A percentile compares a stretch with the other conserved stretches of the same genome.
These are phyloP conservation scores for Nakaseomyces delphensis DNA, from an alignment of 1,139 yeast genomes.

Conservation along the genomic window DNA sequence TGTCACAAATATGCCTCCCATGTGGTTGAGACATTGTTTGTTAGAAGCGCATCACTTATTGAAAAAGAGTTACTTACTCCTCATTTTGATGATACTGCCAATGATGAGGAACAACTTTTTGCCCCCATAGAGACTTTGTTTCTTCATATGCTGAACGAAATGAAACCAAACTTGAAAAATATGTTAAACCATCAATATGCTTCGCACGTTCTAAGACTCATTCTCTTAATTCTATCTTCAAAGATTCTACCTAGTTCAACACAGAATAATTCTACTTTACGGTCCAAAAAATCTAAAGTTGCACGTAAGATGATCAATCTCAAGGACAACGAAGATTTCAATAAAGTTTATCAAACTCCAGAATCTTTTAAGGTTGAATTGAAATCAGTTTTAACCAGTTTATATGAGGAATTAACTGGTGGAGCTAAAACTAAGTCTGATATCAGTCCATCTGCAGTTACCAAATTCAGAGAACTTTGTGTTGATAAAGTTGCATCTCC, in stretches of 20 bases:
- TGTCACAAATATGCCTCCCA: slow-evolving; percentile 91
- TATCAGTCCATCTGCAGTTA: slow-evolving; percentile 29
- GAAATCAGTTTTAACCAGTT: slow-evolving; percentile 36
- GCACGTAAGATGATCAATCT: slow-evolving; percentile 92
- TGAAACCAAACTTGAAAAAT: slow-evolving; percentile 47
- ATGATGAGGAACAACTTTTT: slow-evolving; percentile 33
- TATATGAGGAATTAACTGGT: slow-evolving; percentile 36
- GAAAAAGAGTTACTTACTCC: slow-evolving; percentile 56
- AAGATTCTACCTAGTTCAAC: slow-evolving; percentile 73
- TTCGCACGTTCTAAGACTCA: slow-evolving; percentile 73
- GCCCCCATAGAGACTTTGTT: slow-evolving; percentile 58
- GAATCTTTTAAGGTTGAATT: slow-evolving; percentile 58
- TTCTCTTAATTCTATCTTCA: slow-evolving; percentile 66
- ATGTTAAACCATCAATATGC: slow-evolving; percentile 75
- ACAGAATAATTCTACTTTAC: slow-evolving; percentile 59
- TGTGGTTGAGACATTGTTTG: slow-evolving; percentile 78
- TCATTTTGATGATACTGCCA: slow-evolving; percentile 33
- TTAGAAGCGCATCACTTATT: slow-evolving; percentile 63
- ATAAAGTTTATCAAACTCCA: slow-evolving; percentile 64
- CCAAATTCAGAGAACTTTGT: slow-evolving; percentile 58
- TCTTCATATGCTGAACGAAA: slow-evolving; percentile 55
- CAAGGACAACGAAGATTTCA: slow-evolving; percentile 63
- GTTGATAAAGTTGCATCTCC: slow-evolving; percentile 82
- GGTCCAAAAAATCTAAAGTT: slow-evolving; percentile 80
- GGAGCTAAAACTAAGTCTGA: slow-evolving; percentile 26